Evolutionary conservation across 2,329 filamentous ascomycete genomes (phyloP).

Genomic region (Phoma sp.): DNA sequence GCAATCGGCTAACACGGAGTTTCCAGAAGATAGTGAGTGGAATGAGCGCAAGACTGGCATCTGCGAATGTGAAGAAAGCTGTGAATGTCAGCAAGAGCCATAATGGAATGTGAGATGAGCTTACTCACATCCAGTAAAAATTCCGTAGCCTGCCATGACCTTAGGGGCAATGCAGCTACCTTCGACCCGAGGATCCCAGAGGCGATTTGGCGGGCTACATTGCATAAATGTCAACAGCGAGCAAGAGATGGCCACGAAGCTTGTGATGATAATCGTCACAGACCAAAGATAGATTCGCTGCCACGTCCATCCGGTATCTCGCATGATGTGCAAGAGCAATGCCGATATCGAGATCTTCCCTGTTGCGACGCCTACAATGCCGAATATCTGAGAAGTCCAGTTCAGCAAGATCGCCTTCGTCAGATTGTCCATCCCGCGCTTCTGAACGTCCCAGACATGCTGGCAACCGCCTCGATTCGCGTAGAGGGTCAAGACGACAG

Average conservation of each 20-base stretch:
- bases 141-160: conserved; percentile 6
- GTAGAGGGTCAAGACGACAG: conserved; percentile 1
- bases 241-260: conserved; percentile 6
- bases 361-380: conserved; percentile 4
- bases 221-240: conserved; percentile 11
- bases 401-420: not conserved
- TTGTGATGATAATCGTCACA: conserved; percentile 3
- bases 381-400: conserved; percentile 8
- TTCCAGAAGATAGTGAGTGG: conserved; percentile 10
- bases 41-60: conserved; percentile 8
- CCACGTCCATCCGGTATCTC: conserved; percentile 7
- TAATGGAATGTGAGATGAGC: too few relatives aligned
- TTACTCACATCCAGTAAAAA: conserved; percentile 8
- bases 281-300: conserved; percentile 11
- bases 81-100: not conserved
- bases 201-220: conserved; percentile 1
- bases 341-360: conserved; percentile 8
- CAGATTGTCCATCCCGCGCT: conserved; percentile 7
- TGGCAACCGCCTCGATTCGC: conserved; percentile 10
- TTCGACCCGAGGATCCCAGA: conserved; percentile 4
- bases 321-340: conserved; percentile 1
- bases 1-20: conserved; percentile 1
- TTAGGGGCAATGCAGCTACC: conserved; percentile 2
- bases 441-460: conserved; percentile 10
- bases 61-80: conserved; percentile 8